Evolutionary conservation across 805 yeast species (phyloP).

Genomic region (Suhomyces emberorum): DNA sequence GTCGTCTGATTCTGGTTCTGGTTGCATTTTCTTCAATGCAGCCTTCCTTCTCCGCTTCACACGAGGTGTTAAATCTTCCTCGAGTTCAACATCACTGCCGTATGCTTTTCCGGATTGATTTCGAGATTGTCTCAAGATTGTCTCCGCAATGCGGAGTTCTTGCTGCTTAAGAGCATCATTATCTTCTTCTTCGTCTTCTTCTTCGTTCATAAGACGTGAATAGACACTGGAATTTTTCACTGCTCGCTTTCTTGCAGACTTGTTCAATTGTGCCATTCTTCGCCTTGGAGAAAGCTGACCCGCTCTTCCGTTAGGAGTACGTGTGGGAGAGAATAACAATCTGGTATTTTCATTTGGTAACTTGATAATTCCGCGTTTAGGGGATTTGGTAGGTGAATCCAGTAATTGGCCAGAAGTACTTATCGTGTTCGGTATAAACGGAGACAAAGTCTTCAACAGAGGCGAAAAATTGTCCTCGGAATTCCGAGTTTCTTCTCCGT

Average conservation of each 20-base stretch:
- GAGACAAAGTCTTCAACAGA: too few species aligned
- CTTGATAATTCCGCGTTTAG: constrained; percentile 33
- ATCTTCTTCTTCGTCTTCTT: constrained; percentile 29
- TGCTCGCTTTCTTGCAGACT: constrained; percentile 51
- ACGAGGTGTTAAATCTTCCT: constrained; percentile 16
- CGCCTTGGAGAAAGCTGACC: constrained; percentile 45
- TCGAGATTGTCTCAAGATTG: constrained; percentile 25
- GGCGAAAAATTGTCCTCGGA: too few species aligned
- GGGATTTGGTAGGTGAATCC: constrained; percentile 24
- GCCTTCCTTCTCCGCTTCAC: constrained; percentile 4
- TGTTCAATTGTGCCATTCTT: constrained; percentile 38
- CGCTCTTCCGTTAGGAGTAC: constrained; percentile 42
- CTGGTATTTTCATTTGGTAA: constrained; percentile 12
- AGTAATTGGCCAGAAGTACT: too few species aligned
- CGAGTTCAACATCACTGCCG: constrained; percentile 23
- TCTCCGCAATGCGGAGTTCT: constrained; percentile 45
- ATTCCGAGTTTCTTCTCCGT: too few species aligned
- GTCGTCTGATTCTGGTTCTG: constrained; percentile 20
- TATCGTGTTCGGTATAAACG: too few species aligned
- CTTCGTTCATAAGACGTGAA: constrained; percentile 30
- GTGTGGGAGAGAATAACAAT: constrained; percentile 20
- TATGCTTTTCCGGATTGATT: constrained; percentile 11
- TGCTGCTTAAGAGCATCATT: constrained; percentile 34
- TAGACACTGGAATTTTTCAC: constrained; percentile 26
- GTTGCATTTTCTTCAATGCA: constrained; percentile 1